Evolutionary conservation across 352 stramenopile species (phyloP).

Genomic region (Aphanomyces cochlioides): DNA sequence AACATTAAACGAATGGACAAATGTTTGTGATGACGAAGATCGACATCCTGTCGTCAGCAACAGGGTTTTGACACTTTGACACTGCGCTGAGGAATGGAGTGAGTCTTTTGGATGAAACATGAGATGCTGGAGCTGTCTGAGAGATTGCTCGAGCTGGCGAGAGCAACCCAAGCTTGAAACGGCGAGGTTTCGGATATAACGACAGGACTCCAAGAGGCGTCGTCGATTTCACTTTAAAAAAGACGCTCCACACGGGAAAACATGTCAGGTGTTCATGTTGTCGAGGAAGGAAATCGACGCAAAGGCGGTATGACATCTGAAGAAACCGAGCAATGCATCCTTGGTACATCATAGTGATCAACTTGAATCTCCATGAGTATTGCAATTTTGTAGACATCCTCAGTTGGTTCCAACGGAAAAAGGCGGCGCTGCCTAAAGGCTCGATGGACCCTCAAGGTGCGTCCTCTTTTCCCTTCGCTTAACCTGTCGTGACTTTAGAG

Average conservation of each 20-base stretch:
- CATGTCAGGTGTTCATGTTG: slow-evolving; percentile 74
- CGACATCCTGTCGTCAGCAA: no score
- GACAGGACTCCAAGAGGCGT: no score
- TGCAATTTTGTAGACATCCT: slow-evolving; percentile 57
- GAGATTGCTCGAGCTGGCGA: no score
- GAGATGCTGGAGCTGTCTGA: no score
- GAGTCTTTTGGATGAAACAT: no score
- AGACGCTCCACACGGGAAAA: neutral
- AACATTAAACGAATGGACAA: no score
- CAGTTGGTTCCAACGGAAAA: slow-evolving; percentile 76
- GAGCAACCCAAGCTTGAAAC: no score
- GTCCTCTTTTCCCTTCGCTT: neutral
- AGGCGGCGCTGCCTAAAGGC: slow-evolving; percentile 51
- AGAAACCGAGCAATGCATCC: slow-evolving; percentile 76
- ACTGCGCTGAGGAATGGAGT: no score
- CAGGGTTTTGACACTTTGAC: no score
- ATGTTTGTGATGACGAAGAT: no score
- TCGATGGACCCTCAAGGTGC: slow-evolving; percentile 49
- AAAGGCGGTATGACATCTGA: slow-evolving; percentile 75
- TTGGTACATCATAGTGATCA: slow-evolving; percentile 37
- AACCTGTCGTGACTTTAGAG: slow-evolving; percentile 38
- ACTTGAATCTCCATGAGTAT: neutral
- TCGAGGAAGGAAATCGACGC: slow-evolving; percentile 64
- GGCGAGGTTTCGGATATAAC: no score
- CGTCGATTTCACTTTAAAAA: no score